phyloP scores from a whole-genome alignment of 805 yeast species.

The Candida patagonica region DNA sequence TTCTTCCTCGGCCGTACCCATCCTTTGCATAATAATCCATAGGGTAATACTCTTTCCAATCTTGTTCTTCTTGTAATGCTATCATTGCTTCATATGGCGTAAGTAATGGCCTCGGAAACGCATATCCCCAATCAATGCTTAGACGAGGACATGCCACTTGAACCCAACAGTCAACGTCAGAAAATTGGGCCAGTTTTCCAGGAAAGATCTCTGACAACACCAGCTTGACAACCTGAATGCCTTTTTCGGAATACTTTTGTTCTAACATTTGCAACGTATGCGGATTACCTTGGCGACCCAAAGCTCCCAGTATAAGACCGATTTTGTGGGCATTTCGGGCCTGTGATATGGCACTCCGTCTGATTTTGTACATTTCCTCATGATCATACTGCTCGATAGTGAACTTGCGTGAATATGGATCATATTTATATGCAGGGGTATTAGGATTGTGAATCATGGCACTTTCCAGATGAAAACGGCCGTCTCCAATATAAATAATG shows the following conservation, averaged over 20 bases:
- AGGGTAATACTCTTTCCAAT: slow-evolving; percentile 59
- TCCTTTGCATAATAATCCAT: slow-evolving; percentile 91
- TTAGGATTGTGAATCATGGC: slow-evolving; percentile 97
- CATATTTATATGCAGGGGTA: slow-evolving; percentile 86
- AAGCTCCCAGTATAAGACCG: slow-evolving; percentile 83
- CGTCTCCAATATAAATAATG: slow-evolving; percentile 91
- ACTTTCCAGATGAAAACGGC: slow-evolving; percentile 88
- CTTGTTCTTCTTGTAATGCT: slow-evolving; percentile 60
- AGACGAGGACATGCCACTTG: slow-evolving; percentile 97
- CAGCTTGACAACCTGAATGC: slow-evolving; percentile 67
- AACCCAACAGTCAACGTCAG: slow-evolving; percentile 87
- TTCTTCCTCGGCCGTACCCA: slow-evolving; percentile 84
- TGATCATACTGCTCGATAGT: slow-evolving; percentile 86
- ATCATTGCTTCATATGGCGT: slow-evolving; percentile 98
- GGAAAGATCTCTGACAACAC: slow-evolving; percentile 91
- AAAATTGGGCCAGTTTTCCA: slow-evolving; percentile 81
- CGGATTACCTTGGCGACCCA: slow-evolving; percentile 92
- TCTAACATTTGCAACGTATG: slow-evolving; percentile 64
- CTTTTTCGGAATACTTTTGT: slow-evolving; percentile 39
- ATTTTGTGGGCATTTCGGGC: slow-evolving; percentile 57
- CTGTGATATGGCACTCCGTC: slow-evolving; percentile 61
- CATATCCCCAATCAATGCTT: slow-evolving; percentile 98
- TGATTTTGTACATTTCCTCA: slow-evolving; percentile 61
- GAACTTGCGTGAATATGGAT: slow-evolving; percentile 87
- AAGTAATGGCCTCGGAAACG: slow-evolving; percentile 79